phyloP scores from a whole-genome alignment of 2,329 filamentous ascomycete species.

The Akanthomyces muscarius region DNA sequence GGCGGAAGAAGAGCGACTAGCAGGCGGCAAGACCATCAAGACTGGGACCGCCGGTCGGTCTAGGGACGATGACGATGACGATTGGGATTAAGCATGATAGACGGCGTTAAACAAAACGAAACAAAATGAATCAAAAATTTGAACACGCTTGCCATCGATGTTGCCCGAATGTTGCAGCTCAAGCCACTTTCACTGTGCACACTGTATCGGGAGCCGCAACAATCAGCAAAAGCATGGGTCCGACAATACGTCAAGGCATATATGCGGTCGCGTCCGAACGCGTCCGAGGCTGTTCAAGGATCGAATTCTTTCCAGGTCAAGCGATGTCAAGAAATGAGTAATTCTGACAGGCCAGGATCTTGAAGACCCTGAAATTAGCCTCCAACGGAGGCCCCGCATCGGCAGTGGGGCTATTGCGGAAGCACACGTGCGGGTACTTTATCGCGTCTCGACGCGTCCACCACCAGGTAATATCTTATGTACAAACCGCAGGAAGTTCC shows the following conservation, averaged over 20 bases:
- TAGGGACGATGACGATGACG: constrained; percentile 44
- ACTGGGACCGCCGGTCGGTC: constrained; percentile 46
- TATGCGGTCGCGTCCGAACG: neutral
- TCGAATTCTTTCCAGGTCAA: neutral
- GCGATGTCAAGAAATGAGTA: neutral
- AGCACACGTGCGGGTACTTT: constrained; percentile 9
- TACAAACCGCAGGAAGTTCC: neutral
- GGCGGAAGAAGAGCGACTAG: constrained; percentile 53
- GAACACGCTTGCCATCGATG: neutral
- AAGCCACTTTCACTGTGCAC: neutral
- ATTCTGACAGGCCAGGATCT: neutral
- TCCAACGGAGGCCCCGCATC: constrained; percentile 5
- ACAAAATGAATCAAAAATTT: constrained; percentile 6
- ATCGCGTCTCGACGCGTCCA: constrained; percentile 16
- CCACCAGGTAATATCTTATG: neutral
- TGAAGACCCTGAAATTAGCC: constrained; percentile 6
- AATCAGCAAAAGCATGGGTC: neutral
- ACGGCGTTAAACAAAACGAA: neutral
- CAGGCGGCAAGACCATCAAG: constrained; percentile 44
- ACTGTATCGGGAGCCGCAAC: neutral
- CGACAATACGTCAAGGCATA: neutral
- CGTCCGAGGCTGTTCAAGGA: neutral
- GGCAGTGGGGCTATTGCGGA: neutral
- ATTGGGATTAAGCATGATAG: constrained; percentile 52
- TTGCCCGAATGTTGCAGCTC: neutral